Percentiles rank a stretch among this genome's conserved stretches.
phyloP scores from a whole-genome alignment of 2,329 filamentous ascomycete genomes.

The Cytospora paraplurivora region DNA sequence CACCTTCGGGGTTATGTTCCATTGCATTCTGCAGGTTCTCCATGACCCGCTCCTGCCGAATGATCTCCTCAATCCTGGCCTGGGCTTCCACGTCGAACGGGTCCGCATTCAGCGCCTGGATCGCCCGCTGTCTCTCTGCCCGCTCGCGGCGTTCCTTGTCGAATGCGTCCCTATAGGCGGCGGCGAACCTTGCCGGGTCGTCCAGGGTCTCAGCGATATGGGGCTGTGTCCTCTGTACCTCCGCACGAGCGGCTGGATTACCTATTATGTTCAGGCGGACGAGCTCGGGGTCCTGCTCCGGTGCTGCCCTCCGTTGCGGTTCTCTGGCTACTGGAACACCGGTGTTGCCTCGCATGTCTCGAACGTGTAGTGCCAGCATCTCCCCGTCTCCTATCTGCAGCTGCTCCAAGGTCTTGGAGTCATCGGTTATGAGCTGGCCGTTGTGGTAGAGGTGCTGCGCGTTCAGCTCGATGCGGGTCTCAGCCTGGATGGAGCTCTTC shows the following conservation, averaged over 20 bases:
- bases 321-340: constrained; percentile 41
- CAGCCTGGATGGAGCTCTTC: constrained; percentile 84
- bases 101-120: constrained; percentile 85
- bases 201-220: constrained; percentile 76
- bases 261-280: constrained; percentile 81
- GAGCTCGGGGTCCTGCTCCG: constrained; percentile 71
- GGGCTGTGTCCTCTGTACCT: constrained; percentile 72
- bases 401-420: constrained; percentile 78
- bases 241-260: constrained; percentile 67
- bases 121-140: constrained; percentile 77
- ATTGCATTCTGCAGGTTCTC: constrained; percentile 96
- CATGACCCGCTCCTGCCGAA: constrained; percentile 89
- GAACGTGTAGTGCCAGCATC: constrained; percentile 85
- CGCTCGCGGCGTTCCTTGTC: constrained; percentile 72
- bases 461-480: constrained; percentile 70
- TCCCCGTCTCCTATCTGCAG: constrained; percentile 84
- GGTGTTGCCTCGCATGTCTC: constrained; percentile 56
- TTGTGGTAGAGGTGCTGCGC: constrained; percentile 90
- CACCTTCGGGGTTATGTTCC: constrained; percentile 96
- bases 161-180: constrained; percentile 68
- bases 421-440: constrained; percentile 76
- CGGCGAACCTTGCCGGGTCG: constrained; percentile 74
- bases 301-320: constrained; percentile 36
- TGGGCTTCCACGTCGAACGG: constrained; percentile 94
- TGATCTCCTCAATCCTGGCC: constrained; percentile 92